Evolutionary conservation across 106 monocot genomes (phyloP).

Genomic region (Dactylorhiza incarnata): DNA sequence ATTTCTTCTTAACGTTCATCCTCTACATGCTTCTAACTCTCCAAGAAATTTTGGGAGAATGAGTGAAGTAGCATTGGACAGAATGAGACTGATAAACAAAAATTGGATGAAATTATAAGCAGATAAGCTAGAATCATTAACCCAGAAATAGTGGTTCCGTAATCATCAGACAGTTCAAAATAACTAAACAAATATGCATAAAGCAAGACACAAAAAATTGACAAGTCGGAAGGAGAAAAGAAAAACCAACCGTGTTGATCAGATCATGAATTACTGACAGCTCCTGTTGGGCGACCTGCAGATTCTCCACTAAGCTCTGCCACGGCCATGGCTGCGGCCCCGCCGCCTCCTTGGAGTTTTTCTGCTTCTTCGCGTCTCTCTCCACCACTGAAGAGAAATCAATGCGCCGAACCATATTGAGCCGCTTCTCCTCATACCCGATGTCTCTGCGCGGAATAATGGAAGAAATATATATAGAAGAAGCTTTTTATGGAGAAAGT

Average conservation of each 20-base stretch:
- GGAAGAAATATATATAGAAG: background rate
- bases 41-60: background rate
- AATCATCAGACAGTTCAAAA: background rate
- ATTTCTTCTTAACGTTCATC: background rate
- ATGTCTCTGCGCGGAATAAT: conserved; percentile 39
- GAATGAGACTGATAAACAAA: background rate
- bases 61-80: background rate
- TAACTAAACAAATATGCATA: background rate
- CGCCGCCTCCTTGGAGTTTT: conserved; percentile 26
- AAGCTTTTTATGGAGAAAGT: background rate
- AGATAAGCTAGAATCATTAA: background rate
- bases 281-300: conserved; percentile 78
- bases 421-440: conserved; percentile 71
- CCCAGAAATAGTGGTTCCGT: background rate
- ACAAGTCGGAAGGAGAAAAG: background rate
- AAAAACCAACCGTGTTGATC: conserved; percentile 47
- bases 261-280: conserved; percentile 74
- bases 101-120: background rate
- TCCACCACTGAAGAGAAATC: conserved; percentile 80
- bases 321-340: conserved; percentile 48
- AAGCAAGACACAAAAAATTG: background rate
- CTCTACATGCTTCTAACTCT: background rate
- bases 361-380: conserved; percentile 57
- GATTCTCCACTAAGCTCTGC: conserved; percentile 80
- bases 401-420: conserved; percentile 64